A percentile compares a stretch with the other conserved stretches of the same genome.
Conservation (phyloP, 768 basidiomycete genomes). For the Boletus rubescentipes region DNA sequence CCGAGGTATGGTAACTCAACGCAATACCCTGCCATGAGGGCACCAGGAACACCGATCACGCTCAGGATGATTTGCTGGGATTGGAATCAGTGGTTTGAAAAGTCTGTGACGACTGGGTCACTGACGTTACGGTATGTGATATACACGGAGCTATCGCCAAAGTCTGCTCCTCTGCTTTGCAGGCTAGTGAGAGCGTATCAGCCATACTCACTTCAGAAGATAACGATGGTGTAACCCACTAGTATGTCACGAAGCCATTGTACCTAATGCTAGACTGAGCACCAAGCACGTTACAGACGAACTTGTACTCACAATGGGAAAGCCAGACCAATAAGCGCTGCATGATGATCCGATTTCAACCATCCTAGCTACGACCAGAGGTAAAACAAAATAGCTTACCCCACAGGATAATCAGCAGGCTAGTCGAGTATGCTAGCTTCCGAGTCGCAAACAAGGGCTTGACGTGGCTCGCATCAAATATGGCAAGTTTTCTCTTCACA, state of each 20-base stretch:
- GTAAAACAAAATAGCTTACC: conserved; percentile 28
- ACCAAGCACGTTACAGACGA: not conserved
- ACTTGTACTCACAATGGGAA: conserved; percentile 55
- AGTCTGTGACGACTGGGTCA: not conserved
- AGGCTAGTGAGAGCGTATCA: conserved; percentile 41
- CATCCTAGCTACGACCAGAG: not conserved
- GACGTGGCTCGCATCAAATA: conserved; percentile 44
- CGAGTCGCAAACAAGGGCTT: conserved; percentile 49
- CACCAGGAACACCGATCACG: conserved; percentile 57
- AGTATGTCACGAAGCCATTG: conserved; percentile 54
- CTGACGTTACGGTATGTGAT: conserved; percentile 72
- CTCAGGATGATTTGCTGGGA: conserved; percentile 54
- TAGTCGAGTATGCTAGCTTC: conserved; percentile 51
- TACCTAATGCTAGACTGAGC: conserved; percentile 33
- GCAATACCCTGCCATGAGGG: conserved; percentile 51
- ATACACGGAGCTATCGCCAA: conserved; percentile 67
- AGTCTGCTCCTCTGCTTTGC: conserved; percentile 61
- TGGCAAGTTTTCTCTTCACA: conserved; percentile 38
- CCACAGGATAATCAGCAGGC: conserved; percentile 52
- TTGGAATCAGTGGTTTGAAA: conserved; percentile 7
- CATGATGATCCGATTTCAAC: conserved; percentile 1
- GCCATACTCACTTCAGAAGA: not conserved
- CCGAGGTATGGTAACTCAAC: conserved; percentile 53
- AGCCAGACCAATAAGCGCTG: conserved; percentile 74
- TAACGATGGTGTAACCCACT: conserved; percentile 29